Evolutionary conservation across 306 rosid species (phyloP), one percentile per base, ranked within the genome.

Genomic region (Sechiopsis laciniata): DNA sequence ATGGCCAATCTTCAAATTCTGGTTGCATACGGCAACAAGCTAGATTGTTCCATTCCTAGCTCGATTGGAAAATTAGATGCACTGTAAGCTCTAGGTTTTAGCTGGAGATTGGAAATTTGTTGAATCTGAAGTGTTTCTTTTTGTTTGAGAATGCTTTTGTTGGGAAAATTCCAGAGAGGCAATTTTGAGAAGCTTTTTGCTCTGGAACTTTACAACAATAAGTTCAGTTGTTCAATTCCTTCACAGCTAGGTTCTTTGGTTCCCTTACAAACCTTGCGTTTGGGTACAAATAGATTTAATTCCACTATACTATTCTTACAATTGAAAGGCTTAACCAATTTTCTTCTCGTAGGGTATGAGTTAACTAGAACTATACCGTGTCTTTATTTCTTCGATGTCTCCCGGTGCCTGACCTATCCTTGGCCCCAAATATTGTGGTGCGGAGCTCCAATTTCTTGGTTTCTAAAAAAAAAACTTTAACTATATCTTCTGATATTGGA

Each of bases 261-360:
- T 76, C 86, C 66, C 10, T 80, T 92, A 64, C 61, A 83, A 80
- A 82, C 54, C 10, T 55, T 88, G 82, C 51, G 77, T 71, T 62
- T 92, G 77, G 84, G 64, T 78, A 53, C 37, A 7, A 92, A 89
- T 77, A 78, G 75, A 5, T 80, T 89, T 59, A 88, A 82, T 63
- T 92, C 92, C 50, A 88, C 87, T 7, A 73, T 92, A 71, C 95
- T 96, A 35, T 66, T 89, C 68, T 89, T 82, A 77, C 80, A 66
- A 24, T 63, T 92, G 82, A 84, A 79, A 71, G 85, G 90, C 6
- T 73, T 89, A 53, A 89, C 86, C 59, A 77, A 71, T 58, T 84
- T 89, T 80, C 89, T 80, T 37, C 80, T 92, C 56, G 81, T 96
- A 35, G 16, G 78, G 76, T 89, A 92, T 79, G 71, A 80, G 75